Evolutionary conservation across 768 basidiomycete genomes (phyloP), one percentile per base, ranked within the genome.

Genomic region (Rossbeevera mucosa): DNA sequence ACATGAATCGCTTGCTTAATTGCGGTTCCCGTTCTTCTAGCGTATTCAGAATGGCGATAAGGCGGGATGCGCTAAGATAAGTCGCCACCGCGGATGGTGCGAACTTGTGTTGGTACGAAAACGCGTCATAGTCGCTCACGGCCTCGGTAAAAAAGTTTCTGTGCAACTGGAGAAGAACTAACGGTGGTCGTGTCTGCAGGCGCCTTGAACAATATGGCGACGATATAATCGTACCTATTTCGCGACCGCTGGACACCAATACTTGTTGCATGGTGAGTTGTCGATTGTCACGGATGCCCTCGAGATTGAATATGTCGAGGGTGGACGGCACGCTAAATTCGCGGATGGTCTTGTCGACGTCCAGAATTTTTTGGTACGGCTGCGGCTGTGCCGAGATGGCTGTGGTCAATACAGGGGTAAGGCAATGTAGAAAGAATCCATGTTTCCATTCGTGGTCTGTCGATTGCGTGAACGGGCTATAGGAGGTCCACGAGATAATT

Each of bases 401-500:
- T 7, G 76, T 72, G 58, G 84, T 80, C 31, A 86, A 68, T 44
- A 86, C 78, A 2, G 85, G 85, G 8, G 79, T 76, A 53, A 86
- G 72, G 65, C 85, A 85, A 28, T 80, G 61, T 25, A 77, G 72
- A 62, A 84, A 82, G 69, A 88, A 87, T 1, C 72, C 68, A 57
- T 83, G 80, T 59, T 85, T 85, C 85, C 85, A 88, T 62, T 82
- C 76, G 52, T 86, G 84, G 65, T 86, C 85, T 86, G 60, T 29
- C 18, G 40, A 40, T 50, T 46, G 60, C 44, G 54, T 57, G 28
- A 64, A 48, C 42, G 33, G 53, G 29, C 14, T 28, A 30, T 51
- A 58, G 14, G 18, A 38, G n/a, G n/a, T 30, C 36, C 9, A 24
- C n/a, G 45, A 55, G 52, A 50, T 7, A 46, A 46, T 50, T 8